phyloP scores from a whole-genome alignment of 495 filamentous ascomycete genomes.

The Lichenothelia convexa region DNA sequence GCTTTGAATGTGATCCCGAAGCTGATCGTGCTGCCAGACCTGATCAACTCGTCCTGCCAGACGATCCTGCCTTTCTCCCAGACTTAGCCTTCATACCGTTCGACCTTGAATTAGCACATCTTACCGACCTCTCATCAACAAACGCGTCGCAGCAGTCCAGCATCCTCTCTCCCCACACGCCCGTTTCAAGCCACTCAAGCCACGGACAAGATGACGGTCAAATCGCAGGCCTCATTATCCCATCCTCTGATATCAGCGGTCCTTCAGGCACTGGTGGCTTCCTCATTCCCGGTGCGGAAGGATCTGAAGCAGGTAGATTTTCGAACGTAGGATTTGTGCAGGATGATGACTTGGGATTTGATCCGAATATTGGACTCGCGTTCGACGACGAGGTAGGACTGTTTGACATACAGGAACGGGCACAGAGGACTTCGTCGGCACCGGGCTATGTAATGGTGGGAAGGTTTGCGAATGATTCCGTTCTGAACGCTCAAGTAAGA shows the following conservation, averaged over 20 bases:
- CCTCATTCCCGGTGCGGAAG: constrained; percentile 20
- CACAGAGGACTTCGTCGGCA: neutral
- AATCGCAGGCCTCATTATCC: constrained; percentile 15
- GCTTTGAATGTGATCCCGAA: neutral
- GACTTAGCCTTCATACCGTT: constrained; percentile 40
- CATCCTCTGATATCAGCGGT: constrained; percentile 11
- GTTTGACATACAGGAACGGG: constrained; percentile 14
- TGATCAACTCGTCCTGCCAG: constrained; percentile 56
- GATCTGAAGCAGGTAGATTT: constrained; percentile 4
- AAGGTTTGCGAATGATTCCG: constrained; percentile 22
- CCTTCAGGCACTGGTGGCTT: constrained; percentile 19
- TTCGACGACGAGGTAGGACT: constrained; percentile 50
- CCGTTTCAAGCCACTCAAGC: constrained; percentile 6
- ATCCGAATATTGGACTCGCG: constrained; percentile 44
- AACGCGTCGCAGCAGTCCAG: constrained; percentile 18
- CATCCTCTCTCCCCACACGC: constrained; percentile 17
- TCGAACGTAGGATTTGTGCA: constrained; percentile 1
- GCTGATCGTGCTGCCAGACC: constrained; percentile 32
- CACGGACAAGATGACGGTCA: constrained; percentile 3
- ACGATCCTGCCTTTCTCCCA: constrained; percentile 77
- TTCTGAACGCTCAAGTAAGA: constrained; percentile 19
- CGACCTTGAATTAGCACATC: constrained; percentile 33
- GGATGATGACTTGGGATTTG: constrained; percentile 30
- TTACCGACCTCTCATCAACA: constrained; percentile 17
- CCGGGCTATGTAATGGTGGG: neutral